phyloP scores from a whole-genome alignment of 805 yeast species.

The Yamadazyma kitorensis region DNA sequence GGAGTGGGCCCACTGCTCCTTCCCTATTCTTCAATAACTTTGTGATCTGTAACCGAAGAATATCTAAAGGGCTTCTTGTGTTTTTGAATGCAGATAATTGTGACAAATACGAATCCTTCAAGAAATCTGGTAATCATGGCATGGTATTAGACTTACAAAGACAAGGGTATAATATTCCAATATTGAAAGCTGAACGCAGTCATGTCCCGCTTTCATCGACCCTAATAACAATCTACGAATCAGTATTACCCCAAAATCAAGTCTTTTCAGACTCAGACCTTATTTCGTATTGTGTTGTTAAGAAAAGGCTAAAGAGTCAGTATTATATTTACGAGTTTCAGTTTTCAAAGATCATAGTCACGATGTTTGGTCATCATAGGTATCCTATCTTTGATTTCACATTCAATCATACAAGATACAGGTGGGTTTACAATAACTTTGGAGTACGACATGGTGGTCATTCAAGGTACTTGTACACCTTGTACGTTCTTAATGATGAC shows the following conservation, averaged over 20 bases:
- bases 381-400: conserved; percentile 1
- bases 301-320: background rate
- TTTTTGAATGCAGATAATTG: background rate
- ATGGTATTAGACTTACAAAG: background rate
- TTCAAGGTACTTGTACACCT: too few species aligned
- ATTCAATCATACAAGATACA: background rate
- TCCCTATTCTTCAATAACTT: too few species aligned
- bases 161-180: background rate
- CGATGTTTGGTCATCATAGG: background rate
- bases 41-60: too few species aligned
- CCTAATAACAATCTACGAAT: too few species aligned
- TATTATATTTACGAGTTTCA: background rate
- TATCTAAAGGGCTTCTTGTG: too few species aligned
- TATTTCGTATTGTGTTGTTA: background rate
- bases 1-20: too few species aligned
- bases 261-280: too few species aligned
- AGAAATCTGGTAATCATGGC: background rate
- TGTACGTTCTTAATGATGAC: too few species aligned
- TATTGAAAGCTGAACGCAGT: background rate
- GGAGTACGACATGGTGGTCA: too few species aligned
- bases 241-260: too few species aligned
- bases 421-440: conserved; percentile 3
- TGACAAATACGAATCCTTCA: background rate
- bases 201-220: too few species aligned
- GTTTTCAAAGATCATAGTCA: too few species aligned